A percentile compares a stretch with the other conserved stretches of the same genome.
Evolutionary conservation across 495 filamentous ascomycete genomes (phyloP).

Genomic region (Aspergillus panamensis): DNA sequence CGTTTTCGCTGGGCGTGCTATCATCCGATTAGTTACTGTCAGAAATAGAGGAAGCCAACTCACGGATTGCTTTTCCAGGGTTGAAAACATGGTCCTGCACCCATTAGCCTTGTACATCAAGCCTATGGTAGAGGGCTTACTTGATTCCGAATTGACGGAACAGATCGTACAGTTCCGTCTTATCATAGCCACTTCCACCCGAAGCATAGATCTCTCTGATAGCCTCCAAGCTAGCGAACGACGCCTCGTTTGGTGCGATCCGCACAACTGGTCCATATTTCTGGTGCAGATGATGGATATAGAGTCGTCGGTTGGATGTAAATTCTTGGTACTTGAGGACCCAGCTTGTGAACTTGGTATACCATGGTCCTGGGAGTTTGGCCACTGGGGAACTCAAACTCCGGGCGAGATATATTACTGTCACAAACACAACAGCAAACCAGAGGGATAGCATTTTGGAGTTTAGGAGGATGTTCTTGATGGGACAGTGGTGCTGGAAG

Average conservation of each 20-base stretch:
- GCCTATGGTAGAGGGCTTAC: slow-evolving; percentile 24
- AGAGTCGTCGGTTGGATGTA: slow-evolving; percentile 47
- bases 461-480: neutral
- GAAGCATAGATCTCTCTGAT: slow-evolving; percentile 66
- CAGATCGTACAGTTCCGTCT: slow-evolving; percentile 63
- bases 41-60: slow-evolving; percentile 13
- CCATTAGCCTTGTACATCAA: slow-evolving; percentile 1
- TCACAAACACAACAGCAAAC: slow-evolving; percentile 13
- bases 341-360: slow-evolving; percentile 50
- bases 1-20: slow-evolving; percentile 59
- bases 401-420: slow-evolving; percentile 16
- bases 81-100: slow-evolving; percentile 58
- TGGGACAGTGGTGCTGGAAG: neutral
- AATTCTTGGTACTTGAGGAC: slow-evolving; percentile 58
- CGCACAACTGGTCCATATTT: slow-evolving; percentile 56
- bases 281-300: slow-evolving; percentile 53
- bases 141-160: slow-evolving; percentile 57
- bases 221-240: slow-evolving; percentile 53
- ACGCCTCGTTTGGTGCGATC: slow-evolving; percentile 58
- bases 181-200: slow-evolving; percentile 63
- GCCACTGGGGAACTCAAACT: slow-evolving; percentile 5
- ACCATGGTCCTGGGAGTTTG: slow-evolving; percentile 51
- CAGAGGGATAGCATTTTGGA: slow-evolving; percentile 29
- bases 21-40: slow-evolving; percentile 6
- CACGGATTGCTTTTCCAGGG: slow-evolving; percentile 52